These are phyloP conservation scores for Trichoderma parareesei DNA, from an alignment of 495 filamentous ascomycete genomes.

Conservation along the genomic window DNA sequence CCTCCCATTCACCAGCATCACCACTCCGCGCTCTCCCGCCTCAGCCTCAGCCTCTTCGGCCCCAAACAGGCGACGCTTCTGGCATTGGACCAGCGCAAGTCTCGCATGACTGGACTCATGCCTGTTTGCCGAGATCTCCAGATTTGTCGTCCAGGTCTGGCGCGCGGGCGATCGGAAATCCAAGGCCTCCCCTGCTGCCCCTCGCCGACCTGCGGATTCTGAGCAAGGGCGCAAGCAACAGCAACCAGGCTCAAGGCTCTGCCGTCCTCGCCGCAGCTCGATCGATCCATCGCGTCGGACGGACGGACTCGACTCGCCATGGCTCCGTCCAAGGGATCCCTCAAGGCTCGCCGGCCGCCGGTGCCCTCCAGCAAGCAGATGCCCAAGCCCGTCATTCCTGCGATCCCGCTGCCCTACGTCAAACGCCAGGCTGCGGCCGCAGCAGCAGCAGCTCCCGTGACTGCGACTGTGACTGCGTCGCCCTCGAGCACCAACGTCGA, in stretches of 20 bases:
- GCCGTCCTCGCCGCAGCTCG: background rate
- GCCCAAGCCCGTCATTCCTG: slow-evolving; percentile 7
- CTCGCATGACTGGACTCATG: slow-evolving; percentile 9
- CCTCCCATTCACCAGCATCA: background rate
- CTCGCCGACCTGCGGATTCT: slow-evolving; percentile 10
- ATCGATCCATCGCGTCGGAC: background rate
- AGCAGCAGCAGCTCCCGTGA: slow-evolving; percentile 6
- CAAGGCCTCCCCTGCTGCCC: slow-evolving; percentile 7
- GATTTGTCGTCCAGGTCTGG: slow-evolving; percentile 11
- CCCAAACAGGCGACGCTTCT: background rate
- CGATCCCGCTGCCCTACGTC: slow-evolving; percentile 11
- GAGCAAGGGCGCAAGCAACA: too few relatives aligned
- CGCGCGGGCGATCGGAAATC: slow-evolving; percentile 9
- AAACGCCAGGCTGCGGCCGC: slow-evolving; percentile 12
- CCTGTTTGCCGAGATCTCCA: slow-evolving; percentile 3
- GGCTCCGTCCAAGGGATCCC: slow-evolving; percentile 7
- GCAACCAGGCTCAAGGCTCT: background rate
- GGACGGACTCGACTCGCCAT: background rate
- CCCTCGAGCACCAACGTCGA: background rate
- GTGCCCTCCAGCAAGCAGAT: background rate
- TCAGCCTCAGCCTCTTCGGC: background rate
- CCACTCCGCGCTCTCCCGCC: background rate
- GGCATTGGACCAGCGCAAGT: slow-evolving; percentile 1
- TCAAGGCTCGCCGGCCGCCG: background rate
- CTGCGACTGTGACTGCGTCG: background rate